Percentiles rank a stretch among this genome's conserved stretches.
Conservation (phyloP, 2,329 filamentous ascomycete species). For the Apiospora pterosperma region DNA sequence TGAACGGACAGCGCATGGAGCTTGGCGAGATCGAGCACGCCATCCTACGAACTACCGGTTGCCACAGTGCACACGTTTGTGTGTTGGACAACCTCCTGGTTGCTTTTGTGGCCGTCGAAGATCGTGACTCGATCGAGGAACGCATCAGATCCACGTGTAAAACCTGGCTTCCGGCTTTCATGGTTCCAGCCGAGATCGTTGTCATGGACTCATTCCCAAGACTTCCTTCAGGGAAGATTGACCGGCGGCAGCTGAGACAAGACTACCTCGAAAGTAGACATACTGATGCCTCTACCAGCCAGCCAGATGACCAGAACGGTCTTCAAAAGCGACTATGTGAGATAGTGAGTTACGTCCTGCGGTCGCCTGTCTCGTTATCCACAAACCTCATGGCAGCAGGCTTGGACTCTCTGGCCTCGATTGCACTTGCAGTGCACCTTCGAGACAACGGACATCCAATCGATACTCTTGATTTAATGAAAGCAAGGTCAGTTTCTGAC, state of each 20-base stretch:
- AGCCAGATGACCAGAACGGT: conserved; percentile 21
- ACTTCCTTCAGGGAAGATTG: conserved; percentile 79
- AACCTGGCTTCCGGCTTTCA: conserved; percentile 76
- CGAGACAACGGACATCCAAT: conserved; percentile 53
- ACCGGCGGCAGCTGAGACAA: conserved; percentile 61
- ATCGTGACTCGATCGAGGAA: conserved; percentile 28
- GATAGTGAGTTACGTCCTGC: conserved; percentile 24
- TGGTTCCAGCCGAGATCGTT: conserved; percentile 75
- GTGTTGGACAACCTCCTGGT: conserved; percentile 69
- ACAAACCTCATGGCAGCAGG: conserved; percentile 30
- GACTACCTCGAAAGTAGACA: conserved; percentile 38
- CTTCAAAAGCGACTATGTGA: conserved; percentile 32
- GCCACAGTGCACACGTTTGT: conserved; percentile 63
- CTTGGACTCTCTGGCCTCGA: conserved; percentile 39
- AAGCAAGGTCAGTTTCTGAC: conserved; percentile 40
- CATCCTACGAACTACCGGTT: conserved; percentile 55
- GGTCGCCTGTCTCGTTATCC: conserved; percentile 19
- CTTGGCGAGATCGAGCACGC: conserved; percentile 54
- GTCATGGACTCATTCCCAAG: conserved; percentile 64
- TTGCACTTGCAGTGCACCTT: conserved; percentile 59
- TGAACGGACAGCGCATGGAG: conserved; percentile 44
- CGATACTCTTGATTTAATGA: conserved; percentile 60
- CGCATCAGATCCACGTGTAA: conserved; percentile 58
- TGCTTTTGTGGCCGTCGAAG: conserved; percentile 64
- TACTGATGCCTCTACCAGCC: background rate